Percentiles rank a stretch among this genome's conserved stretches.
Conservation (phyloP, 1,284 basidiomycete species). For the Sparassis latifolia region DNA sequence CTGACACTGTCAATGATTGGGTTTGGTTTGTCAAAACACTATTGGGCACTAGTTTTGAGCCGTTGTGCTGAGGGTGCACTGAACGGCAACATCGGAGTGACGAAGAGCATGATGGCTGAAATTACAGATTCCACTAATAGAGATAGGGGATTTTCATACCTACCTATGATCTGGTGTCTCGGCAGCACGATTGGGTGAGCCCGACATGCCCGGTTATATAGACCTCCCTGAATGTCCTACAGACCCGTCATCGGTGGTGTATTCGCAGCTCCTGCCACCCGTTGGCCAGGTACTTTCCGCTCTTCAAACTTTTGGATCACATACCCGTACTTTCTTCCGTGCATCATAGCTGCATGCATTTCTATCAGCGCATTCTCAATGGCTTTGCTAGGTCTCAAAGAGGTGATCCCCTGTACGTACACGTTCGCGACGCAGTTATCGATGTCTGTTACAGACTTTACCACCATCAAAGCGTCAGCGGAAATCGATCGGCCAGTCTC, state of each 20-base stretch:
- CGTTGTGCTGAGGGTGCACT: slow-evolving; percentile 40
- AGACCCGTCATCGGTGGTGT: slow-evolving; percentile 66
- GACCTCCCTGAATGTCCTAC: slow-evolving; percentile 8
- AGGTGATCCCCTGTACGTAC: slow-evolving; percentile 31
- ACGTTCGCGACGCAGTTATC: not conserved
- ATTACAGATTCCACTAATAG: slow-evolving; percentile 66
- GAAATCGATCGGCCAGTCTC: not conserved
- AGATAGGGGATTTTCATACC: slow-evolving; percentile 52
- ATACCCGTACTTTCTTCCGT: slow-evolving; percentile 69
- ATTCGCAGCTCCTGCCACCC: slow-evolving; percentile 55
- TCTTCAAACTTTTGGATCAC: slow-evolving; percentile 49
- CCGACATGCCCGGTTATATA: not conserved
- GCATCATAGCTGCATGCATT: slow-evolving; percentile 49
- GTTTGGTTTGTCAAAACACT: slow-evolving; percentile 61
- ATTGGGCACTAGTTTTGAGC: slow-evolving; percentile 50
- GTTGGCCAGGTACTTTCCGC: slow-evolving; percentile 53
- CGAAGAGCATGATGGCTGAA: slow-evolving; percentile 65
- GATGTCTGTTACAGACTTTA: not conserved
- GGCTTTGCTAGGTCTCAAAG: slow-evolving; percentile 47
- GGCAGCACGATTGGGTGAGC: slow-evolving; percentile 38
- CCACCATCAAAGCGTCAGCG: not conserved
- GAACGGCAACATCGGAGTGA: slow-evolving; percentile 57
- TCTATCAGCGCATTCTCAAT: slow-evolving; percentile 44
- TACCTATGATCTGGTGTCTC: slow-evolving; percentile 49
- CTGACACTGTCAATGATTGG: slow-evolving; percentile 58